These are phyloP conservation scores for Ambrosiella xylebori DNA, from an alignment of 2,329 filamentous ascomycete genomes.

Conservation along the genomic window DNA sequence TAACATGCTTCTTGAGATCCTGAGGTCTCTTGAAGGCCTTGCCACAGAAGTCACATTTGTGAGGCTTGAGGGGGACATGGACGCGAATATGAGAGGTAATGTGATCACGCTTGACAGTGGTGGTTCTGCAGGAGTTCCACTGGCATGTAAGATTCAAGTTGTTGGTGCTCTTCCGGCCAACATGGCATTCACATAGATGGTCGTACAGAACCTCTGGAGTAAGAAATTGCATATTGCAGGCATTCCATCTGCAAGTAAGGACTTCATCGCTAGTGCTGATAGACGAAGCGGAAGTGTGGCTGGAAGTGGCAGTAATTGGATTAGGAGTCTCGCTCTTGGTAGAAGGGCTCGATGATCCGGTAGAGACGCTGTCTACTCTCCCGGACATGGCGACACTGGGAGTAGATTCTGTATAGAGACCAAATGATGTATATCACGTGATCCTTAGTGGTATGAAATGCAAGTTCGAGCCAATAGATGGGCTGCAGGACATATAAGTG, in stretches of 20 bases:
- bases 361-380: conserved; percentile 8
- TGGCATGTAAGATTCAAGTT: conserved; percentile 95
- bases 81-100: conserved; percentile 98
- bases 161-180: conserved; percentile 97
- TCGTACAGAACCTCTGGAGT: conserved; percentile 53
- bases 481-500: not conserved
- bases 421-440: not conserved
- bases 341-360: conserved; percentile 22
- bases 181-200: conserved; percentile 94
- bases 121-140: conserved; percentile 91
- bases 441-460: not conserved
- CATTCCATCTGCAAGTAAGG: conserved; percentile 43
- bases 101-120: conserved; percentile 95
- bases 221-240: conserved; percentile 40
- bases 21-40: conserved; percentile 99
- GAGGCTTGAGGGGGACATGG: conserved; percentile 95
- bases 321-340: conserved; percentile 38
- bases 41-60: conserved; percentile 97
- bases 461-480: not conserved
- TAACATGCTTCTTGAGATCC: conserved; percentile 98
- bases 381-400: conserved; percentile 9
- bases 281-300: conserved; percentile 22
- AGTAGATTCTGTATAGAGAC: not conserved
- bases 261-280: conserved; percentile 31
- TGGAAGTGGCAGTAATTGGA: conserved; percentile 28